phyloP scores from a whole-genome alignment of 495 filamentous ascomycete species.

The Sphaerosporella brunnea region DNA sequence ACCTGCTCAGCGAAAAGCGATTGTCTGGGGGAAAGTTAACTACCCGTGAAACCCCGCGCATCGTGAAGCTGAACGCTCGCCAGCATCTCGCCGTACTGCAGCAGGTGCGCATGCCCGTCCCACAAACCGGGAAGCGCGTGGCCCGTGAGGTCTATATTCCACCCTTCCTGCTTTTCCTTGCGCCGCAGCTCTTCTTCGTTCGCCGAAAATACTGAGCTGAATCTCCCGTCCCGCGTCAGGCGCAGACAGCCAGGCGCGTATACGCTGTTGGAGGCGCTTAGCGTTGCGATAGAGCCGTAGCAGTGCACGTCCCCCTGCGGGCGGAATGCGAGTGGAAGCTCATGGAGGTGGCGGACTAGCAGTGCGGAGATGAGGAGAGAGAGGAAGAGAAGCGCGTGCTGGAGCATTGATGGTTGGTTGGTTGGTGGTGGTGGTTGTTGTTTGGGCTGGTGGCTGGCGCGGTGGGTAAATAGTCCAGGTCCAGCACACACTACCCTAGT shows the following conservation, averaged over 20 bases:
- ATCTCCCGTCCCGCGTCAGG: not conserved
- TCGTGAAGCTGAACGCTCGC: conserved; percentile 43
- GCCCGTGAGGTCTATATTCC: not conserved
- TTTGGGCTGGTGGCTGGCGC: too few relatives aligned
- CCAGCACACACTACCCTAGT: too few relatives aligned
- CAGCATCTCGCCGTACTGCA: conserved; percentile 46
- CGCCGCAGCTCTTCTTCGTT: not conserved
- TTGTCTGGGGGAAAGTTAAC: not conserved
- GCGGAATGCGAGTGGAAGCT: not conserved
- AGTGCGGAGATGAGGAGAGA: not conserved
- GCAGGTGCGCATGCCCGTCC: conserved; percentile 47
- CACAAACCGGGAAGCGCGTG: conserved; percentile 38
- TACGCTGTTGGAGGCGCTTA: not conserved
- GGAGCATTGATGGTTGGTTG: too few relatives aligned
- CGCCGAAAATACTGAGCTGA: not conserved
- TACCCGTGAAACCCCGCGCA: conserved; percentile 29
- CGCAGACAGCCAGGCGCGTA: not conserved
- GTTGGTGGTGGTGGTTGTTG: too few relatives aligned
- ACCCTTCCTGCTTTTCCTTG: not conserved
- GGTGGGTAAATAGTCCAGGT: too few relatives aligned
- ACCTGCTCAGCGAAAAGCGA: too few relatives aligned
- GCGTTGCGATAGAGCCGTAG: conserved; percentile 3
- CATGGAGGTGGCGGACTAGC: not conserved
- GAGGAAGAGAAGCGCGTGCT: too few relatives aligned
- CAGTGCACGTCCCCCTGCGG: not conserved